A percentile compares a stretch with the other conserved stretches of the same genome.
Evolutionary conservation across 768 basidiomycete species (phyloP).

Genomic region (Suillus placidus): DNA sequence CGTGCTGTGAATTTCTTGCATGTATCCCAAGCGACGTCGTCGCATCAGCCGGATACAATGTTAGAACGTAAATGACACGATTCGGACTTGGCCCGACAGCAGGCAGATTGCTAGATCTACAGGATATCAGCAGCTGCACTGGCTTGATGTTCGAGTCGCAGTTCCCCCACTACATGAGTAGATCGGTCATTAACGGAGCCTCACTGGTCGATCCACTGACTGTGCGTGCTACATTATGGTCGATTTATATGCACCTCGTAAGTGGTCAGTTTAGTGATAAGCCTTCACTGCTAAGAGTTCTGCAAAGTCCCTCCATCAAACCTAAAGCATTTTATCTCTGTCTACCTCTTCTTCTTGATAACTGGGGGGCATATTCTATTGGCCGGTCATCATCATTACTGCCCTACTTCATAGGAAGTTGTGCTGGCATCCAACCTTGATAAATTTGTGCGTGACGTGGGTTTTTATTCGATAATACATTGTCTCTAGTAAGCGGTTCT

Average conservation of each 20-base stretch:
- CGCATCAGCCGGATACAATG: not conserved
- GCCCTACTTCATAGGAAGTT: conserved; percentile 45
- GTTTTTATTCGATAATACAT: conserved; percentile 56
- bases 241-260: conserved; percentile 21
- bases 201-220: conserved; percentile 7
- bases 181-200: not conserved
- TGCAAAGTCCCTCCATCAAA: conserved; percentile 19
- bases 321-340: conserved; percentile 35
- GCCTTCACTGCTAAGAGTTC: not conserved
- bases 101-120: not conserved
- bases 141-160: not conserved
- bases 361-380: conserved; percentile 56
- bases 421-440: conserved; percentile 51
- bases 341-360: conserved; percentile 51
- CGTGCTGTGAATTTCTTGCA: conserved; percentile 5
- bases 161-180: conserved; percentile 11
- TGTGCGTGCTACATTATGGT: not conserved
- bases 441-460: conserved; percentile 63
- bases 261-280: conserved; percentile 3
- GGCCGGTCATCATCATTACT: conserved; percentile 49
- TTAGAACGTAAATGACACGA: not conserved
- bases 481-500: conserved; percentile 49
- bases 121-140: not conserved
- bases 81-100: not conserved
- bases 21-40: not conserved